phyloP scores from a whole-genome alignment of 2,329 filamentous ascomycete genomes.

The Parastagonospora nodorum region DNA sequence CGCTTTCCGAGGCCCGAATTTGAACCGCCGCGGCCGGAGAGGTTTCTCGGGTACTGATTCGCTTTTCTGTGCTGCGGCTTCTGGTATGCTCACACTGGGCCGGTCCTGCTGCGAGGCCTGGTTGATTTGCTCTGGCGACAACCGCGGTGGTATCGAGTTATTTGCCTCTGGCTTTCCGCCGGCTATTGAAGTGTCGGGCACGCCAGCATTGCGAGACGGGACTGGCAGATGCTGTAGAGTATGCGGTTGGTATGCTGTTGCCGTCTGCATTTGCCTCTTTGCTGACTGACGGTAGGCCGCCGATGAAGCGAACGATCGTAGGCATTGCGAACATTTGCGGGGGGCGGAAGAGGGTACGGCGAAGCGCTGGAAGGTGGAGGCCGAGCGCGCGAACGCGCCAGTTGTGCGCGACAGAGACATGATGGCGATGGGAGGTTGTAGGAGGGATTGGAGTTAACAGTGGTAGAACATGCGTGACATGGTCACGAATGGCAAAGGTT shows the following conservation, averaged over 20 bases:
- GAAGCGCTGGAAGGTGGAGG: constrained; percentile 29
- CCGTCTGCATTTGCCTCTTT: constrained; percentile 62
- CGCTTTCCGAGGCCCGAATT: constrained; percentile 82
- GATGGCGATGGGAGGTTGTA: constrained; percentile 9
- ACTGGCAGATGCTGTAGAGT: constrained; percentile 62
- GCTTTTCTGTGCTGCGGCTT: constrained; percentile 70
- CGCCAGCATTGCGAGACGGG: constrained; percentile 62
- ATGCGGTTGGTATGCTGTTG: constrained; percentile 67
- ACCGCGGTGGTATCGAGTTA: constrained; percentile 54
- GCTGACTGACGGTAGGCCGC: constrained; percentile 40
- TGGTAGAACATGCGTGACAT: constrained; percentile 5
- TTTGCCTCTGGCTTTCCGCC: constrained; percentile 55
- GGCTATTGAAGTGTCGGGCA: constrained; percentile 66
- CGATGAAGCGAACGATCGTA: constrained; percentile 52
- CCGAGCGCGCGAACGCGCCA: constrained; percentile 28
- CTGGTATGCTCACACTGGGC: constrained; percentile 57
- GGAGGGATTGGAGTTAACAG: not conserved
- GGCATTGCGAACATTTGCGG: constrained; percentile 50
- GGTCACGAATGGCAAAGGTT: constrained; percentile 11
- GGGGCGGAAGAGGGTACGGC: constrained; percentile 29
- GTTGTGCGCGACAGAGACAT: constrained; percentile 42
- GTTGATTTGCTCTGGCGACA: constrained; percentile 28
- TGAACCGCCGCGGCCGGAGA: constrained; percentile 64
- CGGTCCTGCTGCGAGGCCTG: constrained; percentile 27
- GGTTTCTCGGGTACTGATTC: constrained; percentile 53